Base-by-base conservation (phyloP, 352 stramenopile genomes). In the Globisporangium uncinulatum region DNA sequence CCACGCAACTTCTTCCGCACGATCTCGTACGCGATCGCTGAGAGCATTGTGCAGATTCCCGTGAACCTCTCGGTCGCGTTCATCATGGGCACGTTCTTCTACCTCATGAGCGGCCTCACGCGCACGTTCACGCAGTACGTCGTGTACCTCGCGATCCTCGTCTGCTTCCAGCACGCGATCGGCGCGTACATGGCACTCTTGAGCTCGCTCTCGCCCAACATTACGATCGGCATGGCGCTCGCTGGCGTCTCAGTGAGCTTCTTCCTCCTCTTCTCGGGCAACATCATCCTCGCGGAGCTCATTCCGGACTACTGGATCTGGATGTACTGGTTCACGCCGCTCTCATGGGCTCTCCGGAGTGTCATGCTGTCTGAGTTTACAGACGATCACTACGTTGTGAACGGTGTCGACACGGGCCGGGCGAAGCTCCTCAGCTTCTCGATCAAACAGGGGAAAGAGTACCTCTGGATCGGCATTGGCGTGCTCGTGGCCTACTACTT, bases 1-100 rank as follows among this genome's bases (percentile, higher is more conserved):
- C 71, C 85, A 20, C 69, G 74, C 41, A 95, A 93, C 61, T 96
- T 94, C 63, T 96, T 92, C 62, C 75, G 78, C 1, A 80, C 85
- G 32, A 65, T 74, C 6, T 76, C 79, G 34, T 96, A 94, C 56
- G 68, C 82, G 5, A 69, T 94, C 46, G 84, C 71, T 5, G 50
- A 59, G 19, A 48, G 39, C 2, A 3, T 57, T 10, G 57, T 57
- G 3, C 57, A 63, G 24, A 13, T 63, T 1, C 57, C 57, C 17
- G 20, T 64, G 1, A 60, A 59, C 52, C 6, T 64, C 41, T 17
- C 34, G 13, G 58, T 64, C 15, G 43, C 44, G 15, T 31, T 57
- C 34, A 57, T 34, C 1, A 20, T 63, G 29, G 17, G 6, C 6
- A 15, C 24, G 21, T 45, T 69, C 42, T 69, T 67, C 24, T 93